Conservation (phyloP, 768 basidiomycete species). For the Amanita jacksonii region DNA sequence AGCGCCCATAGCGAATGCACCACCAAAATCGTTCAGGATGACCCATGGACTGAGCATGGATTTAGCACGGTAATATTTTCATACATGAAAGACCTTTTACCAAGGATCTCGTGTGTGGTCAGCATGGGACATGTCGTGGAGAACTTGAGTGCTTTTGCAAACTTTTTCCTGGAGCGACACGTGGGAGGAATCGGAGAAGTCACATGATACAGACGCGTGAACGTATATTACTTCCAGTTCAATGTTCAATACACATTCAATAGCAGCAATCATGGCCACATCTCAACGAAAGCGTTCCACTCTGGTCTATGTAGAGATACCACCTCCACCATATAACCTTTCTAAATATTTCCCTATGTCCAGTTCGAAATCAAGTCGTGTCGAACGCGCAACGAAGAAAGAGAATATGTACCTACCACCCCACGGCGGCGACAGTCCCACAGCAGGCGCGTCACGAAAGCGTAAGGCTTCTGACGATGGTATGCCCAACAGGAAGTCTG, state of each 20-base stretch:
- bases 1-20: conserved; percentile 96
- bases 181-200: background rate
- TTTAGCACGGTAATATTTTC: background rate
- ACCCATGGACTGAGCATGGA: conserved; percentile 78
- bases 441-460: conserved; percentile 29
- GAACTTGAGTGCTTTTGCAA: conserved; percentile 13
- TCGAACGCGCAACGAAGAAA: conserved; percentile 7
- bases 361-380: background rate
- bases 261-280: conserved; percentile 14
- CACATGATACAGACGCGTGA: conserved; percentile 6
- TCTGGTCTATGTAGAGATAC: conserved; percentile 53
- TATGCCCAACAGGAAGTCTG: conserved; percentile 11
- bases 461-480: conserved; percentile 38
- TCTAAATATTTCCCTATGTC: background rate
- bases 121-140: conserved; percentile 64
- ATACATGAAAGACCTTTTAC: conserved; percentile 27
- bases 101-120: conserved; percentile 94
- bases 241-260: too few relatives aligned
- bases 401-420: background rate
- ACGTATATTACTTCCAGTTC: background rate
- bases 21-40: conserved; percentile 96
- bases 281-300: conserved; percentile 24
- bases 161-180: conserved; percentile 5
- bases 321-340: conserved; percentile 29
- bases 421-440: background rate